Conservation (phyloP, 306 rosid species). For the Elaeagnus macrophylla region DNA sequence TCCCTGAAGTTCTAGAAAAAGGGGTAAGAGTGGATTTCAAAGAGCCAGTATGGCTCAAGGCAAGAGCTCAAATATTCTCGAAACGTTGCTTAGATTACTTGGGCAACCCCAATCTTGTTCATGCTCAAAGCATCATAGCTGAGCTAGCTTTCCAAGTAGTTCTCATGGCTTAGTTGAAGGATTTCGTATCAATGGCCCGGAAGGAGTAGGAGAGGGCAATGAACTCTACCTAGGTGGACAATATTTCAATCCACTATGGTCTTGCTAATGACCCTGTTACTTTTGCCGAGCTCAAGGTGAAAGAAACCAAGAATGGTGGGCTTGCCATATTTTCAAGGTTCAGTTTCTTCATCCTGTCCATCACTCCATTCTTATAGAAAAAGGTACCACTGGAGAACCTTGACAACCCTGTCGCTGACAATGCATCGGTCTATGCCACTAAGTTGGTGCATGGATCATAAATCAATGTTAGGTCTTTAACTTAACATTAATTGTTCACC, state of each 20-base stretch:
- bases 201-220: slow-evolving; percentile 79
- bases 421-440: slow-evolving; percentile 91
- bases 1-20: slow-evolving; percentile 70
- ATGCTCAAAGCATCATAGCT: slow-evolving; percentile 85
- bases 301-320: slow-evolving; percentile 82
- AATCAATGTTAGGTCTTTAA: not conserved
- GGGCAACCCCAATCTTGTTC: slow-evolving; percentile 89
- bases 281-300: slow-evolving; percentile 82
- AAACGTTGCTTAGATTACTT: slow-evolving; percentile 84
- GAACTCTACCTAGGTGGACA: slow-evolving; percentile 85
- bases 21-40: slow-evolving; percentile 71
- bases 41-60: slow-evolving; percentile 94
- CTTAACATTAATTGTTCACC: slow-evolving; percentile 5
- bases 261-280: slow-evolving; percentile 79
- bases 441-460: slow-evolving; percentile 81
- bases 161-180: slow-evolving; percentile 87
- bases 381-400: slow-evolving; percentile 85
- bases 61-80: slow-evolving; percentile 80
- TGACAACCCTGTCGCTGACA: slow-evolving; percentile 85
- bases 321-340: slow-evolving; percentile 94
- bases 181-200: slow-evolving; percentile 75
- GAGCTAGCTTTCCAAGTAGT: slow-evolving; percentile 69
- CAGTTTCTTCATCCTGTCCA: slow-evolving; percentile 89
- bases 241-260: slow-evolving; percentile 85
- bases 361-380: slow-evolving; percentile 90